A percentile compares a stretch with the other conserved stretches of the same genome.
Conservation (phyloP, 2,329 filamentous ascomycete genomes). For the Coniochaeta sp. region DNA sequence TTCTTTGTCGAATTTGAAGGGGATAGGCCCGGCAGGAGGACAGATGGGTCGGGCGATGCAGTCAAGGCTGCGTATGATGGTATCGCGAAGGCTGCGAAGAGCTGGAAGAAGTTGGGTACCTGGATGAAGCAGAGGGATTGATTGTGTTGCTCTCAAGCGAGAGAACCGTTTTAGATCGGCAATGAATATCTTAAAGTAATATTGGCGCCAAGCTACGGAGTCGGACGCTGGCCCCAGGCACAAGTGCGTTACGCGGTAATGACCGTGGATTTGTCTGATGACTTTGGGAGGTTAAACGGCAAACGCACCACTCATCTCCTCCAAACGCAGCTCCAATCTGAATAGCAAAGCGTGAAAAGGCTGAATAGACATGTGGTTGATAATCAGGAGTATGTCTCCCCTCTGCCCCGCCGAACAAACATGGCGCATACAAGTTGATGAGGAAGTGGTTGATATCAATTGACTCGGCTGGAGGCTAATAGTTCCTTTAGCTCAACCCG, state of each 20-base stretch:
- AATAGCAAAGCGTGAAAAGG: background rate
- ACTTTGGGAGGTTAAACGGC: background rate
- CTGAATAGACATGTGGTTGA: background rate
- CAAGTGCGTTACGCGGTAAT: background rate
- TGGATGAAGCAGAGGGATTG: conserved; percentile 40
- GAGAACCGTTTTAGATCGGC: background rate
- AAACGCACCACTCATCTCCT: background rate
- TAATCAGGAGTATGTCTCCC: background rate
- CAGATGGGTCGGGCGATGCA: conserved; percentile 43
- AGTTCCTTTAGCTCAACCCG: background rate
- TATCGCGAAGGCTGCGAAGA: conserved; percentile 50
- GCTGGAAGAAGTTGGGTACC: conserved; percentile 63
- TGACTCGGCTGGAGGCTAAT: background rate
- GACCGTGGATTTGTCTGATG: background rate
- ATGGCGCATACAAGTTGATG: background rate
- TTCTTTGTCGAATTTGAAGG: conserved; percentile 91
- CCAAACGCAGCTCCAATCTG: background rate
- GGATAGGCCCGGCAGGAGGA: conserved; percentile 28
- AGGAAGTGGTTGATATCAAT: background rate
- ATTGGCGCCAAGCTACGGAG: background rate
- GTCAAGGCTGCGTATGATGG: conserved; percentile 55
- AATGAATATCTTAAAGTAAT: background rate
- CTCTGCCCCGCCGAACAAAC: background rate
- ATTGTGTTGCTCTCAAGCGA: background rate
- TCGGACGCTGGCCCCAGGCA: background rate